A percentile compares a stretch with the other conserved stretches of the same genome.
These are phyloP conservation scores for Piromyces sp. DNA, from an alignment of 192 early-diverging fungal genomes.

Conservation along the genomic window DNA sequence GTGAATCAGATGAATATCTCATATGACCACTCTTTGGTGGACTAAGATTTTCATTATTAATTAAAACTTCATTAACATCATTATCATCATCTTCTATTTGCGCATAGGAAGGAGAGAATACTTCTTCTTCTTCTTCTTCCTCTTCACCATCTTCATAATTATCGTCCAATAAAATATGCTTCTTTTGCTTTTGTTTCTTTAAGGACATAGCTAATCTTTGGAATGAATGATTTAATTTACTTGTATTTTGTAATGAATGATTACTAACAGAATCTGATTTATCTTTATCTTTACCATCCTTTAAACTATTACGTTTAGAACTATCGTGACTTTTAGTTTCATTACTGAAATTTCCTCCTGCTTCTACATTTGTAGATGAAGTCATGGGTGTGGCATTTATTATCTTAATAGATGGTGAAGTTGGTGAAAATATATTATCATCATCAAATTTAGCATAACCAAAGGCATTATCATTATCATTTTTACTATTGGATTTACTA, in stretches of 20 bases:
- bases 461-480: neutral
- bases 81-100: neutral
- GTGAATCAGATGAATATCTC: neutral
- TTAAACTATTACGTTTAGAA: neutral
- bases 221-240: neutral
- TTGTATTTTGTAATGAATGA: neutral
- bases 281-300: neutral
- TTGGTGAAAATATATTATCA: neutral
- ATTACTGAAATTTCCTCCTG: neutral
- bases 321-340: too few relatives aligned
- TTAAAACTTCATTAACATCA: neutral
- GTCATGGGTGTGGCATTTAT: neutral
- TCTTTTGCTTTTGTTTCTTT: neutral
- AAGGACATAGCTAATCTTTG: neutral
- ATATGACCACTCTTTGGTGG: neutral
- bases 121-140: neutral
- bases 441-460: neutral
- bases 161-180: neutral
- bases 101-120: neutral
- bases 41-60: neutral
- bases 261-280: neutral
- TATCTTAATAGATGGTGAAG: neutral
- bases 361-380: neutral
- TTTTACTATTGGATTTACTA: neutral
- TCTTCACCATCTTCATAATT: neutral